Base-by-base conservation (phyloP, 352 stramenopile genomes). In the Globisporangium nodosum region DNA sequence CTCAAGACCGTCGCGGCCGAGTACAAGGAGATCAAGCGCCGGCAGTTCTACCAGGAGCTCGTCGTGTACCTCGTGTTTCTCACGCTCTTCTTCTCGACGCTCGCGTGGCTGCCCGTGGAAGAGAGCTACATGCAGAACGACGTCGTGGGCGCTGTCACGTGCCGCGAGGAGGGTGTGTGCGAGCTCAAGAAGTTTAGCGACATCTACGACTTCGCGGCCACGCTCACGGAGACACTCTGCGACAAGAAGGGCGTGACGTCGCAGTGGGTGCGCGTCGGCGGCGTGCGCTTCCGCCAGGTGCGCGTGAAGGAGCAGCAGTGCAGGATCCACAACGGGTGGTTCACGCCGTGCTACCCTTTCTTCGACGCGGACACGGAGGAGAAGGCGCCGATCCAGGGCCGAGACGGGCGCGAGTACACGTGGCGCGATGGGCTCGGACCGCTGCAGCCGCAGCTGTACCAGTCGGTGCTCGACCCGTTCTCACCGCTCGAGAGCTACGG, bases 11-110 rank as follows among this genome's bases (percentile, higher is more conserved):
- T 95, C 13, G 74, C 79, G 35, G 65, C 81, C 51, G 81, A 95
- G 66, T 95, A 91, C 71, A 95, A 94, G 56, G 82, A 95, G 69
- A 85, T 90, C 54, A 92, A 92, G 66, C 84, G 86, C 7, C 68
- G 78, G 9, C 81, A 94, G 68, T 95, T 95, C 54, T 95, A 95
- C 77, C 80, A 95, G 60, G 86, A 95, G 53, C 70, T 95, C 5
- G 66, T 95, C 18, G 86, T 95, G 9, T 94, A 95, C 67, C 63
- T 90, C 51, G 66, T 90, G 0, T 94, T 95, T 42, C 59, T 95
- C 18, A 63, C 60, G 49, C 50, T 95, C 6, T 83, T 95, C 58
- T 92, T 95, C 57, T 87, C 80, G 43, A 62, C 92, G 40, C 70
- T 95, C 21, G 73, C 65, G 24, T 90, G 82, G 81, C 67, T 95